These are phyloP conservation scores for Daldinia loculata DNA, from an alignment of 495 filamentous ascomycete genomes.

Conservation along the genomic window DNA sequence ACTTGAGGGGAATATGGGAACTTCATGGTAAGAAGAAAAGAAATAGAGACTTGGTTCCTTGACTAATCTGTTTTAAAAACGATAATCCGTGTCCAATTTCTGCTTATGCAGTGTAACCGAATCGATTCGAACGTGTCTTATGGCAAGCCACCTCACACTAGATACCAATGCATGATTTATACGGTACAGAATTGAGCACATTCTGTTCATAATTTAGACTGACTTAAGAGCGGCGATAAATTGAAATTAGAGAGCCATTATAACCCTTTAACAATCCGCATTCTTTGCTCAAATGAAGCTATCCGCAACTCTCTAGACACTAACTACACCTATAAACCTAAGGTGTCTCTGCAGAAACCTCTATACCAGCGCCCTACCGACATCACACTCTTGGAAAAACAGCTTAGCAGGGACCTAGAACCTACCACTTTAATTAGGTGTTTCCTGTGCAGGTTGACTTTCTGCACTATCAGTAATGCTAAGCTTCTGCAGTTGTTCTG, in stretches of 20 bases:
- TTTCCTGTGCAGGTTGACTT: background rate
- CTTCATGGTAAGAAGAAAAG: too few relatives aligned
- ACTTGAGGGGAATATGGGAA: too few relatives aligned
- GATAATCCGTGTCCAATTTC: too few relatives aligned
- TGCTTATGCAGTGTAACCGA: too few relatives aligned
- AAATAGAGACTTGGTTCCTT: too few relatives aligned
- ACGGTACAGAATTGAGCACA: background rate
- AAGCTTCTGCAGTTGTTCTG: slow-evolving; percentile 39
- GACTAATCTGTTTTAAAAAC: too few relatives aligned
- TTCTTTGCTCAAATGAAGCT: background rate
- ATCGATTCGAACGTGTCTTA: too few relatives aligned
- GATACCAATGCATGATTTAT: too few relatives aligned
- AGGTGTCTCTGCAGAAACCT: slow-evolving; percentile 34
- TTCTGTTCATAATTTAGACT: background rate
- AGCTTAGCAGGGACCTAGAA: background rate
- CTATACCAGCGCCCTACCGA: slow-evolving; percentile 40
- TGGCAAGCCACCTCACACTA: too few relatives aligned
- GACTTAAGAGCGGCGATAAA: background rate
- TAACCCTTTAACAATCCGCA: background rate
- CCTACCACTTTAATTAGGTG: slow-evolving; percentile 7
- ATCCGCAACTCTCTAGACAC: slow-evolving; percentile 1
- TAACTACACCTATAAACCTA: slow-evolving; percentile 19
- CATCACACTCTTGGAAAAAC: slow-evolving; percentile 9
- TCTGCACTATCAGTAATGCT: slow-evolving; percentile 14
- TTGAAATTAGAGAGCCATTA: background rate